Percentiles rank a stretch among this genome's conserved stretches.
Evolutionary conservation across 257 asterid species (phyloP).

Genomic region (Plantago elongata): DNA sequence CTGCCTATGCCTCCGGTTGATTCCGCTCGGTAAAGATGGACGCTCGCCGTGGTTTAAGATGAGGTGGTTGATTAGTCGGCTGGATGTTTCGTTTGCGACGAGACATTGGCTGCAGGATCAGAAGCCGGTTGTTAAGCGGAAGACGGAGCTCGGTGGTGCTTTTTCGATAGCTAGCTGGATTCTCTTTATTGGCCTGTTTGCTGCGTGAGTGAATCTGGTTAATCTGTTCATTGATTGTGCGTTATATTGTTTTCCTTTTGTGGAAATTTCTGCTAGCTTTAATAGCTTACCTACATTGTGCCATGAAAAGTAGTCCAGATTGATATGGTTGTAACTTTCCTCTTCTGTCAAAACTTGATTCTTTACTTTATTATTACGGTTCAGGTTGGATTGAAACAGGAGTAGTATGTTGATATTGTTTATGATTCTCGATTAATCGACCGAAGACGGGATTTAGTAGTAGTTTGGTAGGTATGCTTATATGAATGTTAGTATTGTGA

Average conservation of each 20-base stretch:
- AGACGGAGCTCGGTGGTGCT: constrained; percentile 94
- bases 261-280: too few species aligned
- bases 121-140: constrained; percentile 67
- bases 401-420: background rate
- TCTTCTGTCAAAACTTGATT: background rate
- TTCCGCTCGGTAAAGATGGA: constrained; percentile 59
- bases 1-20: constrained; percentile 59
- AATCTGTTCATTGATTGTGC: background rate
- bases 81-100: constrained; percentile 72
- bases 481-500: too few species aligned
- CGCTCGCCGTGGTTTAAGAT: constrained; percentile 67
- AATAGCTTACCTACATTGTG: background rate
- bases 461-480: background rate
- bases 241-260: background rate
- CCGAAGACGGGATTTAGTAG: constrained; percentile 1
- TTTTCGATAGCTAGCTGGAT: constrained; percentile 90
- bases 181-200: constrained; percentile 77
- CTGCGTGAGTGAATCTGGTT: constrained; percentile 62
- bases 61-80: constrained; percentile 95
- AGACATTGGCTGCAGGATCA: constrained; percentile 91
- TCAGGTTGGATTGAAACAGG: too few species aligned
- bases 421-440: background rate
- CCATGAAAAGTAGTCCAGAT: too few species aligned
- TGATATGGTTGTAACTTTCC: background rate
- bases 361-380: too few species aligned